Base-by-base conservation (phyloP, 139 green algal genomes). In the Spirogloea muscicola region DNA sequence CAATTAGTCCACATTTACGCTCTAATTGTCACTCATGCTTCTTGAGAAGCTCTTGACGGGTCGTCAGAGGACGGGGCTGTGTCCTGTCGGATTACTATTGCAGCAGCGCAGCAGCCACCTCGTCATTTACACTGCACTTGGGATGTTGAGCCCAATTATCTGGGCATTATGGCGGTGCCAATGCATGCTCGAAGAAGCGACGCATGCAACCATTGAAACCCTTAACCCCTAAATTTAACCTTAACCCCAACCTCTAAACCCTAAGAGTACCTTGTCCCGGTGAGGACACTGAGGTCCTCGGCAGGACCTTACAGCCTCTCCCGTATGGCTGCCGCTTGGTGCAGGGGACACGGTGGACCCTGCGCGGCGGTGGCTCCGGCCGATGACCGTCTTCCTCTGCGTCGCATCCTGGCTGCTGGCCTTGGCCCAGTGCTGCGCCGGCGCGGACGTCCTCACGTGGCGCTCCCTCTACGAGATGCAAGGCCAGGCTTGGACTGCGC, bases 391-490 rank as follows among this genome's bases (percentile, higher is more conserved):
- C n/a, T 3, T 48, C 36, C 27, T 74, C 16, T 13, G n/a, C 1
- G 10, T 29, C 6, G 44, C 29, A 33, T 29, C 16, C n/a, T 74
- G 65, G 65, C 21, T 62, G 9, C 5, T 21, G 29, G 65, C 67
- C 5, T 13, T 77, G 29, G 38, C 21, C 36, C 70, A 76, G 60
- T 61, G 38, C 39, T 59, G 27, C 18, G 41, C 64, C n/a, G 70
- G 70, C 44, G 29, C 18, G 37, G 70, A 79, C 39, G 70, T 79
- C 36, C 61, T 79, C 27, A 31, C 33, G 41, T 79, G 70, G 70
- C 59, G 70, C 5, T 79, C 70, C 9, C 39, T 79, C n/a, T 79
- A 79, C 41, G 58, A 21, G 18, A 77, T 72, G 59, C 58, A 77
- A 18, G 70, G 64, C 60, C 21, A 18, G 7, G 70, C 62, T 16